Conservation (phyloP, 1,284 basidiomycete genomes). For the Leccinum cinnamomeum region DNA sequence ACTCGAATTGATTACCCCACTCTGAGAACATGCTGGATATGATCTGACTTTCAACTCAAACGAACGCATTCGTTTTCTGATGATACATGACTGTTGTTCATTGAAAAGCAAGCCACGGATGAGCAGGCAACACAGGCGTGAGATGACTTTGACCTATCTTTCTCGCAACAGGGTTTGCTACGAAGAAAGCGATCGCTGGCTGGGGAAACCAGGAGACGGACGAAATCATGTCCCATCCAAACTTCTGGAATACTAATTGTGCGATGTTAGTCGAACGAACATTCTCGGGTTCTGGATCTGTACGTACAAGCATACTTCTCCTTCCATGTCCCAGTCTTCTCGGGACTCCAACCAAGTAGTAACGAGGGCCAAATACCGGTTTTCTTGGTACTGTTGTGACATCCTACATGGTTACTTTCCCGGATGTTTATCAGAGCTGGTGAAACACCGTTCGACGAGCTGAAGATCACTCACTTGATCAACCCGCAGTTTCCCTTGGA, state of each 20-base stretch:
- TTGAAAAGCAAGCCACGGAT: background rate
- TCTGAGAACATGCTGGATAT: background rate
- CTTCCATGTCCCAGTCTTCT: background rate
- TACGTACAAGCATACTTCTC: background rate
- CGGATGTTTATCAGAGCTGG: background rate
- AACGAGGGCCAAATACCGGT: background rate
- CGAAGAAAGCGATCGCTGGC: background rate
- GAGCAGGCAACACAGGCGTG: background rate
- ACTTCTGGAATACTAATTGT: background rate
- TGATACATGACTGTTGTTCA: background rate
- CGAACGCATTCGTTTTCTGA: conserved; percentile 1
- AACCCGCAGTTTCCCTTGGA: background rate
- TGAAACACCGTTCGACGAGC: background rate
- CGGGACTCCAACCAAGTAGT: background rate
- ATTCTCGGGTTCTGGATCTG: background rate
- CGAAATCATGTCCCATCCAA: background rate
- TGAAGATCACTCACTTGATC: background rate
- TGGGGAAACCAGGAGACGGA: background rate
- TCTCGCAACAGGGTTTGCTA: background rate
- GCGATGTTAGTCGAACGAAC: background rate
- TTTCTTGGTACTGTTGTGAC: background rate
- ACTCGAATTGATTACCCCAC: background rate
- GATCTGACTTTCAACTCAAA: background rate
- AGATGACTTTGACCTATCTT: background rate
- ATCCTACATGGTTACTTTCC: background rate